Base-by-base conservation (phyloP, 2,329 filamentous ascomycete genomes). In the Leptographium galeiforme region DNA sequence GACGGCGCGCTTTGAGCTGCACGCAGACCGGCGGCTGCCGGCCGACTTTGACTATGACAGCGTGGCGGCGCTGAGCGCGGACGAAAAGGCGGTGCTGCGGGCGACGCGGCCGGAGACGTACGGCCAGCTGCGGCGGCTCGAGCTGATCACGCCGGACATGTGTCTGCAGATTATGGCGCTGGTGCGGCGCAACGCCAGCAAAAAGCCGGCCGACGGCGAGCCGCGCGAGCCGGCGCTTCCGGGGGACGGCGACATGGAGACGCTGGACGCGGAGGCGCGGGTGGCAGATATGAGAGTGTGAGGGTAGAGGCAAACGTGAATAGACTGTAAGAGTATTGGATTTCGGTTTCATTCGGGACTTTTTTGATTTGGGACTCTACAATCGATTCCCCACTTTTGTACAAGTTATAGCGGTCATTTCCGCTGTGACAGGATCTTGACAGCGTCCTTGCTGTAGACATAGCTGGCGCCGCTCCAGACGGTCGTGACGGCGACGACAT, bases 381-480 rank as follows among this genome's bases (percentile, higher is more conserved):
- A 25, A 3, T 25, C 25, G 25, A 25, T 3, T 25, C 25, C 25
- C 25, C 25, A 25, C 25, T 25, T 25, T 25, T 25, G 25, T 25
- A 25, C 25, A 25, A 25, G 25, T 25, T 36, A 36, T 13, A 36
- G 34, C 34, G 34, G 3, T 13, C 12, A 36, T 13, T 36, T 36
- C 4, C 34, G 34, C 48, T 68, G 62, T 0, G 68, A 67, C 44
- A 97, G 66, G 53, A 97, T 96, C 67, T 85, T 94, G 36, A 97
- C 90, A 0, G 89, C 91, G 61, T 95, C 85, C 66, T 93, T 95
- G 60, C 82, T 87, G 65, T 85, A 94, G 8, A 95, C 76, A 66
- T 98, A 98, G 67, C 90, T 95, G 14, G 90, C 75, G 8, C 93
- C 93, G 57, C 89, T 96, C 87, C 90, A 97, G 7, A 95, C 69